Conservation (phyloP, 768 basidiomycete species). For the Kwoniella sp. region DNA sequence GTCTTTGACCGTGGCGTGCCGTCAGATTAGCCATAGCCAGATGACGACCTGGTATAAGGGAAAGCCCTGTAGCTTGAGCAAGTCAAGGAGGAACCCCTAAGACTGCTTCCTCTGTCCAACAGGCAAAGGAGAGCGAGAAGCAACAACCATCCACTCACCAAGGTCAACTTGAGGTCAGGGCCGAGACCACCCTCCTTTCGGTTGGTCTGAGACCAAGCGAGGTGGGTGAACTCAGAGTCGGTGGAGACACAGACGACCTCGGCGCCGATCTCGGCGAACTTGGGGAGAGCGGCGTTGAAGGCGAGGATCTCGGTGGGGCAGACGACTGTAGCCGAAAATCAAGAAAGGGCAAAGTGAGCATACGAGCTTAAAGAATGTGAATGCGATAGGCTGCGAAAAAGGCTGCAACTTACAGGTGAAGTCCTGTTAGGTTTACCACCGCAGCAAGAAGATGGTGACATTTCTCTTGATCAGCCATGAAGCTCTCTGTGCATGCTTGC, state of each 20-base stretch:
- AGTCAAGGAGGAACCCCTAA: too few species aligned
- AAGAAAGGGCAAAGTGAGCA: neutral
- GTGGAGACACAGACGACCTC: constrained; percentile 83
- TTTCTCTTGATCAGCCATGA: too few species aligned
- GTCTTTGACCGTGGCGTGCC: too few species aligned
- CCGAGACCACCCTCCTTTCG: constrained; percentile 88
- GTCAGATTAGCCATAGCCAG: too few species aligned
- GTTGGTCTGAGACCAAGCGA: constrained; percentile 79
- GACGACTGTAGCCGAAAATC: constrained; percentile 38
- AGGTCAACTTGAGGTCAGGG: constrained; percentile 79
- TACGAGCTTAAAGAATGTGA: neutral
- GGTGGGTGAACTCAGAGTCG: constrained; percentile 75
- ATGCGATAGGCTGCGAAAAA: neutral
- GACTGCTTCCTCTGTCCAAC: too few species aligned
- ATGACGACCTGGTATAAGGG: too few species aligned
- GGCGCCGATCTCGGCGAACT: constrained; percentile 73
- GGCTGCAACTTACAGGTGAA: constrained; percentile 49
- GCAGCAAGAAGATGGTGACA: too few species aligned
- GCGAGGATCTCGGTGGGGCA: constrained; percentile 96
- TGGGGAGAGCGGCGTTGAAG: constrained; percentile 81
- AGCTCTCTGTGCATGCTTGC: too few species aligned
- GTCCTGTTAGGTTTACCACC: constrained; percentile 56
- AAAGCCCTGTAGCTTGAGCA: too few species aligned
- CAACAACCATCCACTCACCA: constrained; percentile 56
- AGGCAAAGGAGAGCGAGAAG: neutral